phyloP scores from a whole-genome alignment of 2,329 filamentous ascomycete genomes.

The Metarhizium rileyi region DNA sequence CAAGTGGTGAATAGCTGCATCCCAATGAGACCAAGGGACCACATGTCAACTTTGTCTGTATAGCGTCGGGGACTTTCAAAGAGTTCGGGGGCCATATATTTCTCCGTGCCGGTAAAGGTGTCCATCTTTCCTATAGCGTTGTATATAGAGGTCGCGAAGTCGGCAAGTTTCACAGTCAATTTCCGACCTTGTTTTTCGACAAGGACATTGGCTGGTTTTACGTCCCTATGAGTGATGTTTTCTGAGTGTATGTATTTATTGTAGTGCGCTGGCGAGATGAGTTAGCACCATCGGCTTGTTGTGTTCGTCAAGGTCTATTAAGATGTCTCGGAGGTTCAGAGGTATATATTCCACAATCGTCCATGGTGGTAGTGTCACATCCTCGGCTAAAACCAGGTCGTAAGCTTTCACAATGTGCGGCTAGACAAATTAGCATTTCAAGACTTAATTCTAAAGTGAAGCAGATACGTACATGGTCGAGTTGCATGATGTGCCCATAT shows the following conservation, averaged over 20 bases:
- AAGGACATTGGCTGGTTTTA: slow-evolving; percentile 2
- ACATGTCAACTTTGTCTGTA: slow-evolving; percentile 7
- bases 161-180: slow-evolving; percentile 2
- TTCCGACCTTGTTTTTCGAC: not conserved
- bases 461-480: slow-evolving; percentile 7
- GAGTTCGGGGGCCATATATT: slow-evolving; percentile 7
- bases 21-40: slow-evolving; percentile 5
- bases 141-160: slow-evolving; percentile 4
- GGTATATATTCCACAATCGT: slow-evolving; percentile 9
- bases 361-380: too few species aligned
- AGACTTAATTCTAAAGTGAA: not conserved
- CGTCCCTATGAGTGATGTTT: slow-evolving; percentile 2
- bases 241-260: slow-evolving; percentile 1
- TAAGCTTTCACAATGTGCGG: too few species aligned
- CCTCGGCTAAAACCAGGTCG: too few species aligned
- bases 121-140: slow-evolving; percentile 2
- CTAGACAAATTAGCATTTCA: too few species aligned
- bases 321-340: slow-evolving; percentile 3
- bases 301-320: not conserved
- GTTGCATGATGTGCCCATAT: slow-evolving; percentile 4
- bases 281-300: not conserved
- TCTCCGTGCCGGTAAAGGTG: slow-evolving; percentile 7
- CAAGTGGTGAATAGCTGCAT: slow-evolving; percentile 5
- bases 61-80: slow-evolving; percentile 3
- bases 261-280: slow-evolving; percentile 5